A percentile compares a stretch with the other conserved stretches of the same genome.
These are phyloP conservation scores for Beauveria sp. DNA, from an alignment of 2,329 filamentous ascomycete genomes.

Conservation along the genomic window DNA sequence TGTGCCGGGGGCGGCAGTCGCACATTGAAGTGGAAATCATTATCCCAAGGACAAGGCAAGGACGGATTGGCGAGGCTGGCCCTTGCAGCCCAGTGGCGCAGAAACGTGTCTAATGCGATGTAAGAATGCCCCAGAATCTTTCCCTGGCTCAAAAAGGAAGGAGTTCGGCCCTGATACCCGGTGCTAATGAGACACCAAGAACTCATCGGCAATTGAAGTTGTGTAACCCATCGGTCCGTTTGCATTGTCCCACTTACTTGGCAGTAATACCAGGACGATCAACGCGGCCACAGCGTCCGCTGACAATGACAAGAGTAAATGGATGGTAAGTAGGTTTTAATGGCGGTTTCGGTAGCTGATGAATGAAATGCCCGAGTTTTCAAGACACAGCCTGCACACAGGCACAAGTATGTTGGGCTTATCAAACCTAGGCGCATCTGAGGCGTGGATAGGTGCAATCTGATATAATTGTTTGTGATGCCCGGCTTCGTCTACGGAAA, in stretches of 20 bases:
- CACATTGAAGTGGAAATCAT: background rate
- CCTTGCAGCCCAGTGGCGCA: too few species aligned
- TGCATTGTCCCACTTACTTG: background rate
- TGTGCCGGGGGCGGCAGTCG: background rate
- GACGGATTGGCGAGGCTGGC: too few species aligned
- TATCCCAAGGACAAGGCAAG: too few species aligned
- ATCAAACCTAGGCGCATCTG: too few species aligned
- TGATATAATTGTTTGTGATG: background rate
- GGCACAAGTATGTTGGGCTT: too few species aligned
- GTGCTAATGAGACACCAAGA: too few species aligned
- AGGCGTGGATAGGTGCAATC: too few species aligned
- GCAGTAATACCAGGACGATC: background rate
- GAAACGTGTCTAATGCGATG: too few species aligned
- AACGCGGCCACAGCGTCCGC: background rate
- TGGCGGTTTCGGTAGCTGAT: background rate
- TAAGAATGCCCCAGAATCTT: too few species aligned
- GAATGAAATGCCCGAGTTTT: background rate
- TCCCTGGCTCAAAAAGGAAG: too few species aligned
- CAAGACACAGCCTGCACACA: background rate
- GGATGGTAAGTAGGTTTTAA: background rate
- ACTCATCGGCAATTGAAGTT: background rate
- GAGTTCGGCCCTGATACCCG: too few species aligned
- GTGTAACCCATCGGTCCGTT: background rate
- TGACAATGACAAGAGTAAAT: background rate
- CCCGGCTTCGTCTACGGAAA: constrained; percentile 7